These are phyloP conservation scores for Bipolaris zeicola DNA, from an alignment of 2,329 filamentous ascomycete species.

Conservation along the genomic window DNA sequence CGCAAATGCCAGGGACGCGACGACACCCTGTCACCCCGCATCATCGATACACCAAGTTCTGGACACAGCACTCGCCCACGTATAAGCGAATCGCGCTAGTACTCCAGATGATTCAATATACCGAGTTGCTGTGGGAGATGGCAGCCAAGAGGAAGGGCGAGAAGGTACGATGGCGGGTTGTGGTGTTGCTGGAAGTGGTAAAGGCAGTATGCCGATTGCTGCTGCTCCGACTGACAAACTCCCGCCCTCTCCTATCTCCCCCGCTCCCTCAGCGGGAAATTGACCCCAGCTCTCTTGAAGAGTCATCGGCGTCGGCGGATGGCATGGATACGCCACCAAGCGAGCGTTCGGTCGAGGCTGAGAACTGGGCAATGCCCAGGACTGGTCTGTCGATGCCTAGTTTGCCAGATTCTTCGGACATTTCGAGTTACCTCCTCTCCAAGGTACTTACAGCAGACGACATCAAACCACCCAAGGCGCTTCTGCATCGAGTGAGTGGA, in stretches of 20 bases:
- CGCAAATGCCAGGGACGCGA: conserved; percentile 59
- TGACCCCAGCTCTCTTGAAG: conserved; percentile 67
- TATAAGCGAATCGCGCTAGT: conserved; percentile 83
- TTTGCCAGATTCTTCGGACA: conserved; percentile 79
- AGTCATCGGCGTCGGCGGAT: conserved; percentile 52
- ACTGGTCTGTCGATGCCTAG: conserved; percentile 85
- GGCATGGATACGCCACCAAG: conserved; percentile 56
- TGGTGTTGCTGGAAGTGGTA: conserved; percentile 81
- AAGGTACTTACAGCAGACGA: conserved; percentile 95
- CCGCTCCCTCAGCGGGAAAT: conserved; percentile 84
- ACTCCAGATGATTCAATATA: conserved; percentile 90
- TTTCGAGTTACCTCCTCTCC: conserved; percentile 83
- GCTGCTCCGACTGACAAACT: conserved; percentile 80
- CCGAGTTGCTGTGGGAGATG: conserved; percentile 97
- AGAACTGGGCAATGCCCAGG: conserved; percentile 86
- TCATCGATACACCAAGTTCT: conserved; percentile 68
- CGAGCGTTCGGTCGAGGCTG: conserved; percentile 49
- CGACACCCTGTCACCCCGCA: conserved; percentile 62
- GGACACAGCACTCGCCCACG: conserved; percentile 65
- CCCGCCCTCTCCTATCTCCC: conserved; percentile 80
- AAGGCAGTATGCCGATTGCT: conserved; percentile 86
- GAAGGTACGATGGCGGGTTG: conserved; percentile 80
- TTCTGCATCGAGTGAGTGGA: conserved; percentile 76
- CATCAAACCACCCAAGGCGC: conserved; percentile 85
- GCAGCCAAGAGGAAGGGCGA: conserved; percentile 85